A percentile compares a stretch with the other conserved stretches of the same genome.
phyloP scores from a whole-genome alignment of 1,139 yeast species.

The Debaryomyces sp. region DNA sequence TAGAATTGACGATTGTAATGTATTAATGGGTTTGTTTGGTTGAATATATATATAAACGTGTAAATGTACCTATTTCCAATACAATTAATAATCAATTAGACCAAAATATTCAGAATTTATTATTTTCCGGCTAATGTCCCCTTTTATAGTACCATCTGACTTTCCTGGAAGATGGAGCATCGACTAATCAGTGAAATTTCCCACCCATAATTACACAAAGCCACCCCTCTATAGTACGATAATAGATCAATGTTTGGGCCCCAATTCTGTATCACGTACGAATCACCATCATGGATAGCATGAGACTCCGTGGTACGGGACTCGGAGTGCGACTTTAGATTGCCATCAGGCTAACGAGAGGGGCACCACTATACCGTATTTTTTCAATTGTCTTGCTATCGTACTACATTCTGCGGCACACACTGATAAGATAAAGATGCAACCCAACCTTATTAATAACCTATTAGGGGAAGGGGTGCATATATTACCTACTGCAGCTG shows the following conservation, averaged over 20 bases:
- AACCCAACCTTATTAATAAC: background rate
- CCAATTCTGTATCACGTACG: background rate
- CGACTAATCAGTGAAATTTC: conserved; percentile 3
- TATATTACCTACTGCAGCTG: background rate
- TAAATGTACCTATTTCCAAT: background rate
- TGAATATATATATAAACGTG: background rate
- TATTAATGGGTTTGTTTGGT: background rate
- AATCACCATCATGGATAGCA: background rate
- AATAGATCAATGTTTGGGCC: background rate
- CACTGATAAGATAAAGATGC: conserved; percentile 1
- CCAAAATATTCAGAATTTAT: background rate
- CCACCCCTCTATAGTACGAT: background rate
- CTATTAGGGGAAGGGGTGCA: conserved; percentile 4
- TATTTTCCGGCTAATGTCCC: conserved; percentile 5
- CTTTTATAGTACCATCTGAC: conserved; percentile 1
- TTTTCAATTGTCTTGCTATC: conserved; percentile 4
- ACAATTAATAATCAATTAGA: background rate
- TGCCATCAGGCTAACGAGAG: background rate
- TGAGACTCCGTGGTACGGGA: background rate
- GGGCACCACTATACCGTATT: background rate
- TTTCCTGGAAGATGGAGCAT: background rate
- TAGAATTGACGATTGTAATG: background rate
- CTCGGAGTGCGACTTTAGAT: background rate
- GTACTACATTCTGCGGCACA: conserved; percentile 2
- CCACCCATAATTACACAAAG: background rate